Conservation (phyloP, 192 early-diverging fungal genomes). For the Coemansia sp. region DNA sequence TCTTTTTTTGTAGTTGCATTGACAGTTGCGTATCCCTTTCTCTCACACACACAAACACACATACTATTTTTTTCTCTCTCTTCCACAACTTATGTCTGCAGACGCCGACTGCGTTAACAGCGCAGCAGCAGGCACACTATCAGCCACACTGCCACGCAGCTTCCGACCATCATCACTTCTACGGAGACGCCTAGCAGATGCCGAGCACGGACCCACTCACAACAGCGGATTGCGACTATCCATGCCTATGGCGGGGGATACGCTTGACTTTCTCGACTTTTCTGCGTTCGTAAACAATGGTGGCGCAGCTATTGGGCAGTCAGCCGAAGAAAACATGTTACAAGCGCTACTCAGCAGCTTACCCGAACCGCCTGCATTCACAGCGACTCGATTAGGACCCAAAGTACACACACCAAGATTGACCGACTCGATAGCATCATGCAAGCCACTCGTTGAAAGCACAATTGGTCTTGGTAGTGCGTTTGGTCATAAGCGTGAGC, state of each 20-base stretch:
- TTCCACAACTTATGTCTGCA: not conserved
- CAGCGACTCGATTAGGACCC: conserved; percentile 11
- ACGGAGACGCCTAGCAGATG: conserved; percentile 28
- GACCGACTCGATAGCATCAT: conserved; percentile 23
- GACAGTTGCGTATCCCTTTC: not conserved
- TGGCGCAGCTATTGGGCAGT: conserved; percentile 10
- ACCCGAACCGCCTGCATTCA: conserved; percentile 42
- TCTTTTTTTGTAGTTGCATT: conserved; percentile 4
- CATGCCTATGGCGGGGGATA: conserved; percentile 16
- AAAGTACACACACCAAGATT: conserved; percentile 10
- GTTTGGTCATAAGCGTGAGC: not conserved
- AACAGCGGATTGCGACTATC: conserved; percentile 9
- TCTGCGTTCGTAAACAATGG: conserved; percentile 6
- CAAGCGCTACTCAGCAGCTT: conserved; percentile 45
- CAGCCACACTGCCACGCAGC: conserved; percentile 32
- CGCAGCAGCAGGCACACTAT: not conserved
- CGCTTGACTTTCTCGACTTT: conserved; percentile 14
- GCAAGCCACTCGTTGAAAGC: conserved; percentile 12
- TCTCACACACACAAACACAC: not conserved
- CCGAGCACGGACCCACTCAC: not conserved
- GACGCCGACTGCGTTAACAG: conserved; percentile 7
- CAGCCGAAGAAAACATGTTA: conserved; percentile 42
- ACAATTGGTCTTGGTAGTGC: not conserved
- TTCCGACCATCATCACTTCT: conserved; percentile 33
- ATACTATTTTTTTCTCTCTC: not conserved